These are phyloP conservation scores for sweet orange (Citrus sinensis) DNA, from an alignment of 345 rosid genomes.

Conservation along the genomic window DVS_A1.0 CM039161.1:5633001-5633500, in stretches of 20 bases:
- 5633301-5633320: not conserved
- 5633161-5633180: constrained; percentile 25
- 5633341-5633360: not conserved
- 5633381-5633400: not conserved
- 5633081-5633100: constrained; percentile 10
- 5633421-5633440: not conserved
- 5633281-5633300: not conserved
- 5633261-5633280: not conserved
- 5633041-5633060: constrained; percentile 6
- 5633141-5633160: constrained; percentile 20
- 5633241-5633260: not conserved
- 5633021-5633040: not conserved
- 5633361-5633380: not conserved
- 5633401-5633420: not conserved
- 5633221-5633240: constrained; percentile 7
- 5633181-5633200: constrained; percentile 15
- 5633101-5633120: constrained; percentile 11
- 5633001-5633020: not conserved
- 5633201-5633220: constrained; percentile 4
- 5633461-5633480: not conserved
- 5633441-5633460: not conserved
- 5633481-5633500: not conserved
- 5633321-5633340: not conserved
- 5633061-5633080: not conserved
- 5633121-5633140: constrained; percentile 3